Evolutionary conservation across 2,329 filamentous ascomycete species (phyloP).

Genomic region (Cryphonectria japonica): DNA sequence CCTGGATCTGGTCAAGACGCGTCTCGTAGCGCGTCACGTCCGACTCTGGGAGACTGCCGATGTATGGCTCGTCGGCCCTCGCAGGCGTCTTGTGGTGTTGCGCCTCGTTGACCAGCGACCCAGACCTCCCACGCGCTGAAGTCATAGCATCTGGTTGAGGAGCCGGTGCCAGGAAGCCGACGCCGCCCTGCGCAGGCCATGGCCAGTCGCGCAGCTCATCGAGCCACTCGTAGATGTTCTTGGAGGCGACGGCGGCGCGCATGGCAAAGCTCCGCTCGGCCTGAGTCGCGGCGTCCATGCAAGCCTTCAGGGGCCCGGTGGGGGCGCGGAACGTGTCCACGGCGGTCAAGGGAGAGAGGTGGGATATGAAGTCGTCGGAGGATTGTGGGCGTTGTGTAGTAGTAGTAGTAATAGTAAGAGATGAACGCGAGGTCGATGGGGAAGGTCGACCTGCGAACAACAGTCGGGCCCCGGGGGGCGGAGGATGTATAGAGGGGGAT

Average conservation of each 20-base stretch:
- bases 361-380: constrained; percentile 63
- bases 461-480: constrained; percentile 43
- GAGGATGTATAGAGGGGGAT: constrained; percentile 36
- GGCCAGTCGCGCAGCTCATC: constrained; percentile 68
- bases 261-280: constrained; percentile 73
- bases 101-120: constrained; percentile 29
- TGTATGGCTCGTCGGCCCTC: constrained; percentile 49
- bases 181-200: constrained; percentile 56
- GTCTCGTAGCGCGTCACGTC: constrained; percentile 71
- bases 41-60: constrained; percentile 70
- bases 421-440: constrained; percentile 47
- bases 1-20: constrained; percentile 74
- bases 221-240: constrained; percentile 74
- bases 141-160: constrained; percentile 44
- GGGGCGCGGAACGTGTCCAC: constrained; percentile 62
- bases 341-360: constrained; percentile 63
- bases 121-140: constrained; percentile 35
- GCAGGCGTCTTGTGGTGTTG: constrained; percentile 31
- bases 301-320: constrained; percentile 56
- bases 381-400: constrained; percentile 46
- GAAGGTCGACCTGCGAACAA: constrained; percentile 44
- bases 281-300: constrained; percentile 65
- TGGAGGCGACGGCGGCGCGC: constrained; percentile 70
- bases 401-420: constrained; percentile 31
- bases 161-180: constrained; percentile 58